A percentile compares a stretch with the other conserved stretches of the same genome.
phyloP scores from a whole-genome alignment of 805 yeast species.

The Starmerella ratchasimensis region DNA sequence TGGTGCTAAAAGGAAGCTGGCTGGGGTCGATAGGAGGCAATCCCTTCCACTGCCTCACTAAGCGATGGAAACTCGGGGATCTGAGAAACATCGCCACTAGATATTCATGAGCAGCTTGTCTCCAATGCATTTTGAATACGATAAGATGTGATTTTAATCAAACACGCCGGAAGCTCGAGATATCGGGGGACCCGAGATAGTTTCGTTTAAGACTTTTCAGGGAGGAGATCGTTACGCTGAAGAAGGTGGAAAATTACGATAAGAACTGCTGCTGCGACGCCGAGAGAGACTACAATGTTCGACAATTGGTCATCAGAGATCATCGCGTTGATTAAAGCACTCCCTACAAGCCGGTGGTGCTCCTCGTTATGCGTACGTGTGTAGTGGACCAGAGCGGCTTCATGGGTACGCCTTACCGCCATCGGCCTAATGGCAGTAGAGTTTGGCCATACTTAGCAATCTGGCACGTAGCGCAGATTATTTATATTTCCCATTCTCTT shows the following conservation, averaged over 20 bases:
- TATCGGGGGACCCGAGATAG: neutral
- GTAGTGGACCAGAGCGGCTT: too few species aligned
- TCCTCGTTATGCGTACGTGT: too few species aligned
- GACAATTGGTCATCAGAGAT: slow-evolving; percentile 73
- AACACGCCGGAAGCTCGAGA: too few species aligned
- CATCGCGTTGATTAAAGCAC: slow-evolving; percentile 39
- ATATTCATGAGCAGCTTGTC: slow-evolving; percentile 17
- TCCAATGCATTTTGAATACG: slow-evolving; percentile 18
- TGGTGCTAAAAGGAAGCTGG: slow-evolving; percentile 7
- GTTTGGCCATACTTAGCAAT: too few species aligned
- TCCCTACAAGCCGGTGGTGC: too few species aligned
- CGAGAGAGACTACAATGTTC: slow-evolving; percentile 56
- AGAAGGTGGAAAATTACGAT: slow-evolving; percentile 61
- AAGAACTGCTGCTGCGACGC: slow-evolving; percentile 55
- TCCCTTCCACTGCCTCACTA: slow-evolving; percentile 20
- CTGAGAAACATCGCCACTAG: slow-evolving; percentile 18
- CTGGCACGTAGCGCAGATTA: too few species aligned
- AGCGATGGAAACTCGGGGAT: slow-evolving; percentile 21
- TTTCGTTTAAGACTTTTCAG: neutral
- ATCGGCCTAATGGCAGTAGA: too few species aligned
- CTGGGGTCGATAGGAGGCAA: slow-evolving; percentile 11
- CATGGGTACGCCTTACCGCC: too few species aligned
- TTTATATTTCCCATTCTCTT: too few species aligned
- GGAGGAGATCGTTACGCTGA: slow-evolving; percentile 32
- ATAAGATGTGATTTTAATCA: too few species aligned